Conservation (phyloP, 2,329 filamentous ascomycete genomes). For the Scortechinia acanthostroma region DNA sequence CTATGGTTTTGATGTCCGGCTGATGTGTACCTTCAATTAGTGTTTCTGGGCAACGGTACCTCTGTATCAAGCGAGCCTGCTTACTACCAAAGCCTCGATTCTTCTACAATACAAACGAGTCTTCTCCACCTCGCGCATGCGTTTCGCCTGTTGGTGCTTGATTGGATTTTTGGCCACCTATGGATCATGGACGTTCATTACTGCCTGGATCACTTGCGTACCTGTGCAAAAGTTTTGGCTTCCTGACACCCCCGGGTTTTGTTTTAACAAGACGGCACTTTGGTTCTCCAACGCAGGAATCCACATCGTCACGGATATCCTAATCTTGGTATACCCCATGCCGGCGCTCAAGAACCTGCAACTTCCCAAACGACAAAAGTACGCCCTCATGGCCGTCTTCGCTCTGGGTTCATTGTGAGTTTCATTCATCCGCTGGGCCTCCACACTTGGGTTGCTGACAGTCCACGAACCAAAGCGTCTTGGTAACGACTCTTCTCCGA, state of each 20-base stretch:
- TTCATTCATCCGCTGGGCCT: neutral
- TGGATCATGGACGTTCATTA: constrained; percentile 14
- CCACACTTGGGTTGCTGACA: neutral
- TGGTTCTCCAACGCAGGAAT: constrained; percentile 32
- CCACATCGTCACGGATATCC: constrained; percentile 28
- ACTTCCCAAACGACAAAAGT: constrained; percentile 24
- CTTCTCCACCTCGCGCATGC: neutral
- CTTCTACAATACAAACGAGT: neutral
- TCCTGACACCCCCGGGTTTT: constrained; percentile 13
- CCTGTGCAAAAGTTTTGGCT: constrained; percentile 17
- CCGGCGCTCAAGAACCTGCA: constrained; percentile 27
- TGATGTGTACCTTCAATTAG: too few relatives aligned
- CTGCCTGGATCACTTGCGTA: constrained; percentile 19
- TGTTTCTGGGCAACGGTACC: neutral
- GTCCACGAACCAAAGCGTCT: constrained; percentile 15
- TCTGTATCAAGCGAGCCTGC: neutral
- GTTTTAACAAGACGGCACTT: constrained; percentile 25
- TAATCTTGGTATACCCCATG: constrained; percentile 29
- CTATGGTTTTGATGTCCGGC: too few relatives aligned
- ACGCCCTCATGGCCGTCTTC: constrained; percentile 27
- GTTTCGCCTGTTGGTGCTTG: constrained; percentile 10
- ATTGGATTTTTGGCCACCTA: constrained; percentile 13
- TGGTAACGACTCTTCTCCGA: constrained; percentile 27
- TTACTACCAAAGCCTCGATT: neutral
- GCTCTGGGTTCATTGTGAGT: constrained; percentile 29